These are phyloP conservation scores for Fusarium fujikuroi DNA, from an alignment of 2,329 filamentous ascomycete species.

Conservation along the genomic window DNA sequence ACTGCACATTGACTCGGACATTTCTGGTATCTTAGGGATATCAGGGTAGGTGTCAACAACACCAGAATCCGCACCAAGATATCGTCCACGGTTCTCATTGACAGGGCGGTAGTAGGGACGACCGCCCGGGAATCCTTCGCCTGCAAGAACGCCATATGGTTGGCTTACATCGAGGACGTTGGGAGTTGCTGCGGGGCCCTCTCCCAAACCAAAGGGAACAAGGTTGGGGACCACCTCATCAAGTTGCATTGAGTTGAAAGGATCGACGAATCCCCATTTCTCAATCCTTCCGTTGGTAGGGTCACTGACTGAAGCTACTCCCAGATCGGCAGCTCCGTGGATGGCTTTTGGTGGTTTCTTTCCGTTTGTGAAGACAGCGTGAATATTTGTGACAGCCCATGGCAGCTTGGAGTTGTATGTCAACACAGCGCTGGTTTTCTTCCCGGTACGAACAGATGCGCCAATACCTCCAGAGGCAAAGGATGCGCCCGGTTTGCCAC, in stretches of 20 bases:
- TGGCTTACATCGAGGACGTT: conserved; percentile 95
- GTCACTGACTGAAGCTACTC: conserved; percentile 83
- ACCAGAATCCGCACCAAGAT: conserved; percentile 71
- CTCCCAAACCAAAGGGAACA: conserved; percentile 79
- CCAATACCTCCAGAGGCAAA: conserved; percentile 61
- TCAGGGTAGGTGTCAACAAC: conserved; percentile 73
- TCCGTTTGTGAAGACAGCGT: conserved; percentile 77
- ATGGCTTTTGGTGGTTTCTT: conserved; percentile 83
- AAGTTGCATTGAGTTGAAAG: conserved; percentile 79
- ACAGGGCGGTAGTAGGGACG: conserved; percentile 80
- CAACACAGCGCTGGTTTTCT: conserved; percentile 77
- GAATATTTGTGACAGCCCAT: conserved; percentile 80
- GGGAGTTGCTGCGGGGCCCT: conserved; percentile 80
- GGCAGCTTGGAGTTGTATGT: conserved; percentile 88
- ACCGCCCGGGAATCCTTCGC: conserved; percentile 87
- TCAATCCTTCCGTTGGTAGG: conserved; percentile 80
- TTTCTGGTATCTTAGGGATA: conserved; percentile 78
- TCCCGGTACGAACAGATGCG: conserved; percentile 65
- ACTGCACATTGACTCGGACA: conserved; percentile 77
- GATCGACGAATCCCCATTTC: conserved; percentile 83
- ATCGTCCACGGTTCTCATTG: conserved; percentile 80
- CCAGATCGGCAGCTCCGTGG: conserved; percentile 83
- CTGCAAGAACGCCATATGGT: conserved; percentile 82
- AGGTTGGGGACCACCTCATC: conserved; percentile 80
- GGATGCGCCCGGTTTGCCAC: conserved; percentile 79